These are phyloP conservation scores for Fusarium oxysporum DNA, from an alignment of 2,329 filamentous ascomycete genomes.

Conservation along the genomic window DNA sequence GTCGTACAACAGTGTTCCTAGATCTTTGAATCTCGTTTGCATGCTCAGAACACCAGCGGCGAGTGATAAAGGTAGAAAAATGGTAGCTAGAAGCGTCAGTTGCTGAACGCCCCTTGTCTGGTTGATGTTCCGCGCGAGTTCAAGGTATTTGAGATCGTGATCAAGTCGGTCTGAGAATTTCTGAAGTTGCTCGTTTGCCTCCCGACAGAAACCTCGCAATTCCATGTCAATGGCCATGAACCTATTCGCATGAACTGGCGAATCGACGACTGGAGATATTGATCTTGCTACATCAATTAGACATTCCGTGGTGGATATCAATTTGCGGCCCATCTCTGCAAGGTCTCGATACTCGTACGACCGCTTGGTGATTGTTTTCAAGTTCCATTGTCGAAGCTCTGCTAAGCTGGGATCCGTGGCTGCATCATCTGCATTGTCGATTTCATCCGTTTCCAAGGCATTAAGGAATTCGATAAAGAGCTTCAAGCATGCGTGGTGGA, in stretches of 20 bases:
- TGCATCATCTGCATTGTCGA: rapidly evolving
- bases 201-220: rapidly evolving
- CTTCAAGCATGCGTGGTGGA: neutral
- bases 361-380: rapidly evolving
- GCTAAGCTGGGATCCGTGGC: rapidly evolving
- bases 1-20: rapidly evolving
- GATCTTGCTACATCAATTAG: neutral
- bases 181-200: rapidly evolving
- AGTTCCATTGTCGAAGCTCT: neutral
- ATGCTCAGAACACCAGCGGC: rapidly evolving
- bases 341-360: neutral
- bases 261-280: rapidly evolving
- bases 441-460: rapidly evolving
- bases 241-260: rapidly evolving
- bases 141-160: neutral
- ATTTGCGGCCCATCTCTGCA: rapidly evolving
- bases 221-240: neutral
- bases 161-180: neutral
- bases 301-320: rapidly evolving
- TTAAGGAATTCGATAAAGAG: neutral
- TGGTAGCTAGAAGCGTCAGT: rapidly evolving
- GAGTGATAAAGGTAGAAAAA: rapidly evolving
- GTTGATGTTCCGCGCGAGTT: rapidly evolving
- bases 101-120: rapidly evolving
- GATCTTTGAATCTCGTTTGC: neutral